A percentile compares a stretch with the other conserved stretches of the same genome.
These are phyloP conservation scores for Pinus albicaulis DNA, from an alignment of 75 land plant species.

Conservation along the genomic window DNA sequence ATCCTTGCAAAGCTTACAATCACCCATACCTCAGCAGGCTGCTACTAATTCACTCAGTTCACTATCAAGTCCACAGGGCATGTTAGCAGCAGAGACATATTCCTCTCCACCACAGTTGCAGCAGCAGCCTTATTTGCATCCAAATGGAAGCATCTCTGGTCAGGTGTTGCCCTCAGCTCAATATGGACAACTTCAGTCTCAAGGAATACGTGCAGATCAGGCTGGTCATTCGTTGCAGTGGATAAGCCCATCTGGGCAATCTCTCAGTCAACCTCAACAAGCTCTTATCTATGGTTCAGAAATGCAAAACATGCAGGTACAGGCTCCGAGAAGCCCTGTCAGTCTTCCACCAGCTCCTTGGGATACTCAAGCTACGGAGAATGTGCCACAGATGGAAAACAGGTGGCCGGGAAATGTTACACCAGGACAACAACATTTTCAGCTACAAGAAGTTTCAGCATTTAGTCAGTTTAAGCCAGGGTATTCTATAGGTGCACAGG, in stretches of 20 bases:
- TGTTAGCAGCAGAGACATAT: constrained; percentile 19
- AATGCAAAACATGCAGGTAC: constrained; percentile 6
- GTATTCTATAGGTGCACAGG: constrained; percentile 8
- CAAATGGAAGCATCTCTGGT: constrained; percentile 42
- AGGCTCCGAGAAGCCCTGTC: constrained; percentile 5
- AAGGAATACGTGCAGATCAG: constrained; percentile 14
- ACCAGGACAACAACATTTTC: not conserved
- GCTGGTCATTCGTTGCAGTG: constrained; percentile 17
- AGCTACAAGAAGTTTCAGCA: not conserved
- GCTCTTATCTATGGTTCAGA: constrained; percentile 24
- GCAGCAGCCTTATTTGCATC: constrained; percentile 20
- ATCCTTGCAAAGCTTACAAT: constrained; percentile 18
- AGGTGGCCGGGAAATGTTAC: constrained; percentile 1
- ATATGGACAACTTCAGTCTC: constrained; percentile 25
- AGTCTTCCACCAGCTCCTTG: constrained; percentile 72
- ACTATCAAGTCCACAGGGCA: constrained; percentile 5
- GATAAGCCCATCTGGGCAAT: constrained; percentile 32
- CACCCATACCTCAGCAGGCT: constrained; percentile 27
- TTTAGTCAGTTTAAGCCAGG: constrained; percentile 3
- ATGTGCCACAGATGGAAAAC: constrained; percentile 10
- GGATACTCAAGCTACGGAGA: constrained; percentile 42
- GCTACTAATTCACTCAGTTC: constrained; percentile 17
- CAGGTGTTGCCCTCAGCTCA: constrained; percentile 22
- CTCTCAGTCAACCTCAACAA: constrained; percentile 24
- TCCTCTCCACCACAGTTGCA: constrained; percentile 15